Percentiles rank a stretch among this genome's conserved stretches.
These are phyloP conservation scores for Rhipidocladum racemiflorum DNA, from an alignment of 176 grass and related monocot species.

Conservation along the genomic window DNA sequence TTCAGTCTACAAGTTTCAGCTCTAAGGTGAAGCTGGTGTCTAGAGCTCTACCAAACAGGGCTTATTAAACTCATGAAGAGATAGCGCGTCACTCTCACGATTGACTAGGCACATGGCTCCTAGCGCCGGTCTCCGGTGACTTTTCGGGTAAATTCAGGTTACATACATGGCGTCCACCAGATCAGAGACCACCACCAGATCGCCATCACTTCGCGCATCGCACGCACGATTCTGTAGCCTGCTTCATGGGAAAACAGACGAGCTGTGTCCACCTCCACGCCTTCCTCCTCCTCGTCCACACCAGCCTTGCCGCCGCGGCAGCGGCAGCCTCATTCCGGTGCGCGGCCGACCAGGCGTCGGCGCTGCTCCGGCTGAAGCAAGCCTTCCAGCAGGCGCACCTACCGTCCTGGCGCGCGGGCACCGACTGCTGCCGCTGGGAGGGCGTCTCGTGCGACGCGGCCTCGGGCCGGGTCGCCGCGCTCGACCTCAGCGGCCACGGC, in stretches of 20 bases:
- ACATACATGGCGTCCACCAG: too few species aligned
- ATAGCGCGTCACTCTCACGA: too few species aligned
- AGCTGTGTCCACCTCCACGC: not conserved
- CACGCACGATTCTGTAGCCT: not conserved
- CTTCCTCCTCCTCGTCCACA: conserved; percentile 6
- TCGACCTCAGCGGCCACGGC: conserved; percentile 23
- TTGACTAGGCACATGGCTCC: too few species aligned
- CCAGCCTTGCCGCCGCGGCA: conserved; percentile 1
- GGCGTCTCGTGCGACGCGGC: conserved; percentile 25
- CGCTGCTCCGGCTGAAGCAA: conserved; percentile 31
- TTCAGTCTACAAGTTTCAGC: too few species aligned
- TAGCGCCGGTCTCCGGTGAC: too few species aligned
- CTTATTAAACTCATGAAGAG: too few species aligned
- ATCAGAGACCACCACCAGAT: too few species aligned
- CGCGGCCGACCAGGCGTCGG: conserved; percentile 23
- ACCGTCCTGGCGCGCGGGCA: conserved; percentile 22
- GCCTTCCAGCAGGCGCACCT: conserved; percentile 16
- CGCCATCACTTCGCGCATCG: too few species aligned
- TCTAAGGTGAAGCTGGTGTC: too few species aligned
- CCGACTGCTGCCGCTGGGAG: conserved; percentile 46
- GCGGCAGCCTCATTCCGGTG: conserved; percentile 18
- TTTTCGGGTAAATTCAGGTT: too few species aligned
- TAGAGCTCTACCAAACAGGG: too few species aligned
- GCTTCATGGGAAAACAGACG: not conserved
- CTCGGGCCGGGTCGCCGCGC: conserved; percentile 5